Base-by-base conservation (phyloP, 306 rosid species). In the Mucuna pruriens region DNA sequence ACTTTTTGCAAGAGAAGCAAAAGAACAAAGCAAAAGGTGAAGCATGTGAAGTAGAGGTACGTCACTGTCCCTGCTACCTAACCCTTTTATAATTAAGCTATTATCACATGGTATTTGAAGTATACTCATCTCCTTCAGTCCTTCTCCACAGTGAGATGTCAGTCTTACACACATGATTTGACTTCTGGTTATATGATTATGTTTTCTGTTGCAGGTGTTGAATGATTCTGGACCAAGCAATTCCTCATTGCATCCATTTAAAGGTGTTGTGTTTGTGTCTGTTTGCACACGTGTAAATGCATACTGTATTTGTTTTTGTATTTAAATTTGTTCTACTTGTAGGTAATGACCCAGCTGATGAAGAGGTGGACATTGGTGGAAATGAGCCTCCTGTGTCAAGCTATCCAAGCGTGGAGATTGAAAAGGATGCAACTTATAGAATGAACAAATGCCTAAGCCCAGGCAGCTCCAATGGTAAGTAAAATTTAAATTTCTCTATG, bases 151-250 rank as follows among this genome's bases (percentile, higher is more conserved):
- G 17, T 55, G 80, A 29, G 65, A 17, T 76, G 45, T 17, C 46
- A 39, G 36, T 77, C 52, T 64, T 71, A 36, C 4, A 75, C 26
- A 20, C 45, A 4, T 36, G 57, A 34, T 57, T 62, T 78, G 66
- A 84, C 68, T 68, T 76, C 13, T 39, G 61, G 72, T 69, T 74
- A 33, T 72, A 45, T 80, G 25, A 74, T 84, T 72, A 45, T 80
- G 25, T 76, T 84, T 42, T 83, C 76, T 85, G 22, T 58, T 89
- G 87, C 90, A 94, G 97, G 83, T 94, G 83, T 58, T 89, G 82
- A 90, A 91, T 82, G 97, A 91, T 71, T 90, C 94, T 61, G 97
- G 92, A 10, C 90, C 92, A 68, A 94, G 97, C 88, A 94, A 91
- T 85, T 91, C 93, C 75, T 91, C 98, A 19, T 80, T 94, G 90